Base-by-base conservation (phyloP, 176 grass and related monocot genomes). In the Areca catechu region DNA sequence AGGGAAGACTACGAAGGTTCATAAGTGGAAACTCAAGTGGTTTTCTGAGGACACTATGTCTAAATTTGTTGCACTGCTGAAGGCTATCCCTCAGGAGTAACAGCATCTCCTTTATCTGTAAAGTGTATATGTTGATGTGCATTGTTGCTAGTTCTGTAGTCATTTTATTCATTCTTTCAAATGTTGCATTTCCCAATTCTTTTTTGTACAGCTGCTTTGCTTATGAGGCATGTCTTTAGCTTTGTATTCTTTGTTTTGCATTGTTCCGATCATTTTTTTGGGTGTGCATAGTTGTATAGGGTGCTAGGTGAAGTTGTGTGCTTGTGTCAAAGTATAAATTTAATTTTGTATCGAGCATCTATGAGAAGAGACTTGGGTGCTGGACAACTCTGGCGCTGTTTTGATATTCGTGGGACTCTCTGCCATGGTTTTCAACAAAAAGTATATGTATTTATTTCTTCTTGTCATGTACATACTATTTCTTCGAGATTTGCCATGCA, bases 111-210 rank as follows among this genome's bases (percentile, higher is more conserved):
- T 63, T 84, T 92, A 71, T 78, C 69, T 78, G 84, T 92, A 56
- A 83, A 98, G 56, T 85, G 81, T 78, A 83, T 74, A 76, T 83
- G 78, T 25, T 88, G 65, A 83, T 77, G 28, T 75, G 37, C 74
- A 53, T 37, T 59, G 48, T 80, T 75, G 56, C 63, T 73, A 29
- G 58, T 56, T 67, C 30, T 49, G 47, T 66, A 65, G 71, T 65
- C 61, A 80, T 92, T 92, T 80, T 72, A 80, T 92, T 85, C 70
- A 92, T 98, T 98, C 76, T 67, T 98, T 85, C 75, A 37, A 37
- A 21, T 43, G 19, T 74, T 22, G 17, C 20, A 14, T 16, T 20
- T 61, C 3, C 25, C 49, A 52, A 53, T 5, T 74, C 56, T 22
- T 75, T 78, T 78, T 25, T 66, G 66, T 78, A 71, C 50, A 78